Conservation (phyloP, 768 basidiomycete species). For the Cyathus striatus region DNA sequence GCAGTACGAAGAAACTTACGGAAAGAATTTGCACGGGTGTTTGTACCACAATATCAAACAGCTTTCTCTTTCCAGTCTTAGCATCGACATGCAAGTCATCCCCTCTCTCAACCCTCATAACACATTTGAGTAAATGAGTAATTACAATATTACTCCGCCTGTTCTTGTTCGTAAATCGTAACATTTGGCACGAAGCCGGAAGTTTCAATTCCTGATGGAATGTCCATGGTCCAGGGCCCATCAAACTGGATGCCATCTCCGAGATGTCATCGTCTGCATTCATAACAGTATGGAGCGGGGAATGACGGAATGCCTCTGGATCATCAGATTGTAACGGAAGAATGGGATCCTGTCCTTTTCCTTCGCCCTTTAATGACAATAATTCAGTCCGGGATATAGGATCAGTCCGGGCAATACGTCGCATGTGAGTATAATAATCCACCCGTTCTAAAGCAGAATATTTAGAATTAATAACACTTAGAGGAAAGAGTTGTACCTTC, state of each 20-base stretch:
- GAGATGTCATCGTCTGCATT: constrained; percentile 45
- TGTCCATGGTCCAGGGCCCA: constrained; percentile 87
- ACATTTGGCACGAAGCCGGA: constrained; percentile 52
- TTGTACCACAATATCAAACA: constrained; percentile 85
- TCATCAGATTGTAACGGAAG: constrained; percentile 77
- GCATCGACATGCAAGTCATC: constrained; percentile 60
- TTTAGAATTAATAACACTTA: no score
- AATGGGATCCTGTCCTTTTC: constrained; percentile 52
- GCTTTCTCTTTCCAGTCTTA: constrained; percentile 68
- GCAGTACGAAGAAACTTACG: constrained; percentile 56
- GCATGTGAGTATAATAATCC: constrained; percentile 72
- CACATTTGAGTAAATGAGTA: constrained; percentile 73
- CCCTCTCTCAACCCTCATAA: constrained; percentile 79
- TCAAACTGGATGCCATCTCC: constrained; percentile 52
- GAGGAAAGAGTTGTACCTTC: no score
- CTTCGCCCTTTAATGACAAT: constrained; percentile 53
- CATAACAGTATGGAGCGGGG: constrained; percentile 57
- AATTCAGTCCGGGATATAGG: constrained; percentile 56
- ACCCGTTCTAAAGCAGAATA: constrained; percentile 84
- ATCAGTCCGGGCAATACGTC: constrained; percentile 66
- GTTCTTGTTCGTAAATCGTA: constrained; percentile 82
- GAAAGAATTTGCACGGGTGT: constrained; percentile 85
- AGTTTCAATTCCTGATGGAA: constrained; percentile 66
- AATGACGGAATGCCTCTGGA: constrained; percentile 52
- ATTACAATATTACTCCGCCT: constrained; percentile 70